These are phyloP conservation scores for Wickerhamiella pararugosa DNA, from an alignment of 1,139 yeast species.

Conservation along the genomic window DNA sequence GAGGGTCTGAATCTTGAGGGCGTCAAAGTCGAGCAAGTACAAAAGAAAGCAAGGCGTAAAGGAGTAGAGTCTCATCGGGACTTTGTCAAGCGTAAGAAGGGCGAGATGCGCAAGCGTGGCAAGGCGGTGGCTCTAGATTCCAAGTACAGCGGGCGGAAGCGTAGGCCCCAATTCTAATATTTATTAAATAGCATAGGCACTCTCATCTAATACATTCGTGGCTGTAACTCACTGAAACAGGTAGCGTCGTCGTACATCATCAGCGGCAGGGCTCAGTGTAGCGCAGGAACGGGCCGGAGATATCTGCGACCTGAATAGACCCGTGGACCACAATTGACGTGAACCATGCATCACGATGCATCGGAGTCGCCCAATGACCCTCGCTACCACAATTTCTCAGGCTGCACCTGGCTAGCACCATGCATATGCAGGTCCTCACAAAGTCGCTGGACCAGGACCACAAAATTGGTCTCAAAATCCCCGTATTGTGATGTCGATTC, in stretches of 20 bases:
- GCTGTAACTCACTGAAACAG: background rate
- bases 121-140: conserved; percentile 79
- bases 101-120: conserved; percentile 82
- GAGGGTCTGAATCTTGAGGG: conserved; percentile 63
- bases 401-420: no score
- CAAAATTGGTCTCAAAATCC: no score
- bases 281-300: background rate
- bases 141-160: conserved; percentile 83
- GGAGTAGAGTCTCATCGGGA: conserved; percentile 62
- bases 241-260: no score
- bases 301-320: background rate
- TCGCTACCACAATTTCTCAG: no score
- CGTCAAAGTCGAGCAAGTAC: conserved; percentile 58
- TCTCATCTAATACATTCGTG: background rate
- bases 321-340: background rate
- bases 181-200: background rate
- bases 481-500: no score
- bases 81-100: conserved; percentile 82
- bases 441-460: no score
- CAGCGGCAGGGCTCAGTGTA: no score
- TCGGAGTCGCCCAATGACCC: no score
- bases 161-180: conserved; percentile 61
- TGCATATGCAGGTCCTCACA: no score
- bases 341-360: background rate
- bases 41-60: conserved; percentile 37